phyloP scores from a whole-genome alignment of 1,284 basidiomycete species.

The Heterobasidion occidentale region DNA sequence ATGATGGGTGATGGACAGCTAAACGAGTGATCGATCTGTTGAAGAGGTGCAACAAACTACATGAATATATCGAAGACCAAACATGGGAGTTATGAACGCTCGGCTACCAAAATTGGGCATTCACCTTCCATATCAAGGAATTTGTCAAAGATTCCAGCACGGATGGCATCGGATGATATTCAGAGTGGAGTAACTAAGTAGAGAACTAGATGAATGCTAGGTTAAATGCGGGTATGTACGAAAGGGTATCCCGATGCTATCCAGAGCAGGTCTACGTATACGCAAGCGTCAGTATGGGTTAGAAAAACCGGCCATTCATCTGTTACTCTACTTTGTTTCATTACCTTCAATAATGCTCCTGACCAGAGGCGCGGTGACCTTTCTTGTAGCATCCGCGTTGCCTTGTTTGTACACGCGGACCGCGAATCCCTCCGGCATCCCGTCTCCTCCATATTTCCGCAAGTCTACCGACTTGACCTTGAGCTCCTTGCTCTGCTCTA shows the following conservation, averaged over 20 bases:
- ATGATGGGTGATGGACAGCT: too few species aligned
- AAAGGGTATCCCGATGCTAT: background rate
- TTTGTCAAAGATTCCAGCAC: too few species aligned
- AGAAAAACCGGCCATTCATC: background rate
- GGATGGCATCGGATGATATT: background rate
- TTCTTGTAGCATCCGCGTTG: conserved; percentile 69
- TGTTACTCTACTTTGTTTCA: background rate
- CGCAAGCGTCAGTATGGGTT: background rate
- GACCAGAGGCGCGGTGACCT: conserved; percentile 73
- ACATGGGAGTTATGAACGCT: too few species aligned
- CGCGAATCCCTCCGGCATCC: conserved; percentile 16
- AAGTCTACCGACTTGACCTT: conserved; percentile 35
- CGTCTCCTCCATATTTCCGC: conserved; percentile 17
- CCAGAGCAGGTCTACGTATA: background rate
- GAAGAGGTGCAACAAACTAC: too few species aligned
- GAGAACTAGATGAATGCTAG: background rate
- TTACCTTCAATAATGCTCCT: conserved; percentile 32
- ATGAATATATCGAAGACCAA: too few species aligned
- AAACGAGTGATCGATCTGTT: too few species aligned
- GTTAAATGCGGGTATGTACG: background rate
- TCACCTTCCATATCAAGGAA: too few species aligned
- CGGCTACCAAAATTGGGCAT: too few species aligned
- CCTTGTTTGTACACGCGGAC: conserved; percentile 67
- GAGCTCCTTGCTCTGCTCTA: conserved; percentile 51
- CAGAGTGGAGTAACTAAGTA: background rate